phyloP scores from a whole-genome alignment of 495 filamentous ascomycete species.

The Penicillium paxilli region DNA sequence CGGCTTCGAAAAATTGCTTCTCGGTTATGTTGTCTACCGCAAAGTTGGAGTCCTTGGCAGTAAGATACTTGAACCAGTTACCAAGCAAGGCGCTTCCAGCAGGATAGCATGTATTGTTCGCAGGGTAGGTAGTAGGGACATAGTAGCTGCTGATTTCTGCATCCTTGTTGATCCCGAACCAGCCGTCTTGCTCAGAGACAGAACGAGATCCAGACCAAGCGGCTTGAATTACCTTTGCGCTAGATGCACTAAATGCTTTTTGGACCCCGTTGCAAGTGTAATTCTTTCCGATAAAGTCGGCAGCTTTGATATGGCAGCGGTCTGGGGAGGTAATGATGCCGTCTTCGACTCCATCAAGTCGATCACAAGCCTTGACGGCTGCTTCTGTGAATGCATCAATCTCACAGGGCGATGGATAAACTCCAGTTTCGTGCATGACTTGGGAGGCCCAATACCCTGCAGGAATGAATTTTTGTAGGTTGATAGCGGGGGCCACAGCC shows the following conservation, averaged over 20 bases:
- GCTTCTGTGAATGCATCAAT: constrained; percentile 46
- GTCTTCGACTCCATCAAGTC: constrained; percentile 56
- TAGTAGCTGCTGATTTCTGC: not conserved
- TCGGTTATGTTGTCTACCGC: not conserved
- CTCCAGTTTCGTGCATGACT: constrained; percentile 33
- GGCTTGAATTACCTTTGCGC: constrained; percentile 24
- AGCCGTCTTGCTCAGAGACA: not conserved
- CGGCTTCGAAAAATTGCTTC: not conserved
- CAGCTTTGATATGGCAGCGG: constrained; percentile 50
- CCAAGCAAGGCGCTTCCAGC: not conserved
- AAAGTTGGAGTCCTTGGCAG: not conserved
- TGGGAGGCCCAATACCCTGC: constrained; percentile 16
- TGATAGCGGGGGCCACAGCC: constrained; percentile 47
- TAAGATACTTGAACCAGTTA: not conserved
- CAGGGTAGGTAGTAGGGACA: not conserved
- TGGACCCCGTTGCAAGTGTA: constrained; percentile 37
- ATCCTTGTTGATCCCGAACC: constrained; percentile 3
- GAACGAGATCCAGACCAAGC: constrained; percentile 21
- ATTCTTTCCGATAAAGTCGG: constrained; percentile 47
- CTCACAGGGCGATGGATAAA: constrained; percentile 36
- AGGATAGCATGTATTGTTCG: not conserved
- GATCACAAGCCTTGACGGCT: constrained; percentile 45
- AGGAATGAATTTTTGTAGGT: constrained; percentile 36
- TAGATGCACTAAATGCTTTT: constrained; percentile 13
- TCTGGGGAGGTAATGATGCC: constrained; percentile 56